Evolutionary conservation across 352 stramenopile genomes (phyloP).

Genomic region (Globisporangium splendens): DNA sequence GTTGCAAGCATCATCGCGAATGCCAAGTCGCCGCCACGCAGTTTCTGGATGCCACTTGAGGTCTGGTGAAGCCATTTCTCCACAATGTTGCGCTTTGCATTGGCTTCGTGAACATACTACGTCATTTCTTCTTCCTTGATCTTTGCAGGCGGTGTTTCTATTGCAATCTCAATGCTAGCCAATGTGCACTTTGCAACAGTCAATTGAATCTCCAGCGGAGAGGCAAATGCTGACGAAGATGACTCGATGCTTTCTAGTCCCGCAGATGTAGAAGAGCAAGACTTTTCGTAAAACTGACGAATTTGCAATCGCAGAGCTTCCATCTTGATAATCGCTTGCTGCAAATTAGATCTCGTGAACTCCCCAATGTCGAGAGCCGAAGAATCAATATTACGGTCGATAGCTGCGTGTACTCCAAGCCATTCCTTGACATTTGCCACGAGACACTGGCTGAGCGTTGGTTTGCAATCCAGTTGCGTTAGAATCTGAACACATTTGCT

Average conservation of each 20-base stretch:
- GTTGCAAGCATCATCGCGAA: conserved; percentile 28
- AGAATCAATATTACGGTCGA: too few relatives aligned
- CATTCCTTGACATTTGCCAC: not conserved
- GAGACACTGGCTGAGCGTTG: conserved; percentile 5
- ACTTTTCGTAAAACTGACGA: conserved; percentile 3
- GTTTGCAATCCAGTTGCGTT: conserved; percentile 8
- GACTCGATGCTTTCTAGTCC: not conserved
- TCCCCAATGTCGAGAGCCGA: not conserved
- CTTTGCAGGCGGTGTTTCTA: conserved; percentile 23
- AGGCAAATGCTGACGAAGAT: not conserved
- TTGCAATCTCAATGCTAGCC: conserved; percentile 29
- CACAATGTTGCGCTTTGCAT: conserved; percentile 44
- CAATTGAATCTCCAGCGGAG: conserved; percentile 27
- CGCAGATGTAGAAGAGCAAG: not conserved
- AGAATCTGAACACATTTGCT: conserved; percentile 16
- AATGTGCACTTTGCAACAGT: conserved; percentile 33
- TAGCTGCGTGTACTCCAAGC: not conserved
- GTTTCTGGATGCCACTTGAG: conserved; percentile 14
- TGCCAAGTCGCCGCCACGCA: conserved; percentile 18
- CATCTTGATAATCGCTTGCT: conserved; percentile 1
- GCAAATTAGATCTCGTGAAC: conserved; percentile 4
- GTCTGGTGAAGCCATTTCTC: conserved; percentile 73
- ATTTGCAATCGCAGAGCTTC: not conserved
- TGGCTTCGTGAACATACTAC: conserved; percentile 53
- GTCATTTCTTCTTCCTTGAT: conserved; percentile 59